A percentile compares a stretch with the other conserved stretches of the same genome.
phyloP scores from a whole-genome alignment of 2,329 filamentous ascomycete species.

The Penicillium crustosum region DNA sequence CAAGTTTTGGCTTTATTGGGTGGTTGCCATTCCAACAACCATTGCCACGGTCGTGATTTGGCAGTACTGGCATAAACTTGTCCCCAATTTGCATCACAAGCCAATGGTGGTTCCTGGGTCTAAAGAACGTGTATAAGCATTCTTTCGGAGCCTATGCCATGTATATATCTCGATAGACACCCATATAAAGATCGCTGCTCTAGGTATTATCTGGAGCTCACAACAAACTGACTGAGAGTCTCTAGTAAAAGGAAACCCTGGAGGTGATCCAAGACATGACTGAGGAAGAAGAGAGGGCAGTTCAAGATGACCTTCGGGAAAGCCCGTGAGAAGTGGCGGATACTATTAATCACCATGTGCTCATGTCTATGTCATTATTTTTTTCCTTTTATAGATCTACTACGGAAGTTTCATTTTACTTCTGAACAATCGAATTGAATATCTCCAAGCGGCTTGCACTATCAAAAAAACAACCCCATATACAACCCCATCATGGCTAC shows the following conservation, averaged over 20 bases:
- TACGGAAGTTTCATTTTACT: too few relatives aligned
- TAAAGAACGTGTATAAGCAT: not conserved
- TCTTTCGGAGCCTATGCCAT: too few relatives aligned
- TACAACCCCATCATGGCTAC: not conserved
- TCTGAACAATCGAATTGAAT: not conserved
- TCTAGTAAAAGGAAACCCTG: not conserved
- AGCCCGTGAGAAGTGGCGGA: not conserved
- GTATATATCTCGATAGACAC: too few relatives aligned
- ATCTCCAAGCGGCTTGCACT: not conserved
- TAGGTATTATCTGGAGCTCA: too few relatives aligned
- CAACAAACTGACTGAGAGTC: too few relatives aligned
- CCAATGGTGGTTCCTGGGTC: not conserved
- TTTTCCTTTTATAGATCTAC: not conserved
- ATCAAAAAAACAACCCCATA: not conserved
- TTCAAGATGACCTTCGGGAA: not conserved
- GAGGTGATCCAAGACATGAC: too few relatives aligned
- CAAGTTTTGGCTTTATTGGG: not conserved
- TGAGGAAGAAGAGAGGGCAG: not conserved
- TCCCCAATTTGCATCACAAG: not conserved
- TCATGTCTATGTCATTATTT: slow-evolving; percentile 8
- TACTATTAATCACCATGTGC: slow-evolving; percentile 1
- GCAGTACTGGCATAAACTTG: not conserved
- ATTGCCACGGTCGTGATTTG: not conserved
- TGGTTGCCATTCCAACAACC: not conserved
- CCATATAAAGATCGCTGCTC: too few relatives aligned